Conservation (phyloP, 1,284 basidiomycete species). For the Takashimella koratensis region DNA sequence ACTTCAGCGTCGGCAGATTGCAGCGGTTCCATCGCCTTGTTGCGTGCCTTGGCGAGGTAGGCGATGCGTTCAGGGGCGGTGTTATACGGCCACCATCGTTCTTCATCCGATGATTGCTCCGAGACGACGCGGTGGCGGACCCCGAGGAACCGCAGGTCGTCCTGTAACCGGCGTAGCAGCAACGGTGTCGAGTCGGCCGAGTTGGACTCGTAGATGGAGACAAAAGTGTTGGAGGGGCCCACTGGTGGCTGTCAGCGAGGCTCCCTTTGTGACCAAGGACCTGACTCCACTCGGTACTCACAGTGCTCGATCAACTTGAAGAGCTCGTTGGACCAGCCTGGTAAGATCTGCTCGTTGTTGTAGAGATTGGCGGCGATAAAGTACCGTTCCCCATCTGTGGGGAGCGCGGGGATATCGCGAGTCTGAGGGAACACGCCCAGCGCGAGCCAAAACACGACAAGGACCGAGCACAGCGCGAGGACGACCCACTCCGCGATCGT, state of each 20-base stretch:
- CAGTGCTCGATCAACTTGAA: constrained; percentile 20
- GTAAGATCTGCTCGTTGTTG: constrained; percentile 30
- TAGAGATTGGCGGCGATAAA: constrained; percentile 38
- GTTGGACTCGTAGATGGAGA: constrained; percentile 59
- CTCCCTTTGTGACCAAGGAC: neutral
- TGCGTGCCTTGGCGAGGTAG: constrained; percentile 53
- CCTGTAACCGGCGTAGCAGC: constrained; percentile 49
- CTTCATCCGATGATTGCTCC: constrained; percentile 32
- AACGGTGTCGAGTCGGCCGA: constrained; percentile 52
- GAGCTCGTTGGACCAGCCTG: constrained; percentile 20
- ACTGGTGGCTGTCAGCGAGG: constrained; percentile 45
- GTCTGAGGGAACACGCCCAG: constrained; percentile 16
- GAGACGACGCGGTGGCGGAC: constrained; percentile 48
- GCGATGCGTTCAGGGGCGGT: constrained; percentile 51
- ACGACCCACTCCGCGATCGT: neutral
- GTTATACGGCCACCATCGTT: constrained; percentile 40
- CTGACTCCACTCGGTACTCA: constrained; percentile 11
- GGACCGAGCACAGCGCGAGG: constrained; percentile 8
- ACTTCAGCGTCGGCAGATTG: constrained; percentile 13
- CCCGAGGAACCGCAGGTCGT: constrained; percentile 36
- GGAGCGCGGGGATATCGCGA: constrained; percentile 10
- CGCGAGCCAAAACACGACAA: constrained; percentile 16
- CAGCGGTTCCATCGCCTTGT: constrained; percentile 52
- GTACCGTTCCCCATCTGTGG: constrained; percentile 10
- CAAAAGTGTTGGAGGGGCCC: constrained; percentile 55